Evolutionary conservation across 306 rosid species (phyloP), one percentile per base, ranked within the genome.

Genomic region (Neltuma alba): DNA sequence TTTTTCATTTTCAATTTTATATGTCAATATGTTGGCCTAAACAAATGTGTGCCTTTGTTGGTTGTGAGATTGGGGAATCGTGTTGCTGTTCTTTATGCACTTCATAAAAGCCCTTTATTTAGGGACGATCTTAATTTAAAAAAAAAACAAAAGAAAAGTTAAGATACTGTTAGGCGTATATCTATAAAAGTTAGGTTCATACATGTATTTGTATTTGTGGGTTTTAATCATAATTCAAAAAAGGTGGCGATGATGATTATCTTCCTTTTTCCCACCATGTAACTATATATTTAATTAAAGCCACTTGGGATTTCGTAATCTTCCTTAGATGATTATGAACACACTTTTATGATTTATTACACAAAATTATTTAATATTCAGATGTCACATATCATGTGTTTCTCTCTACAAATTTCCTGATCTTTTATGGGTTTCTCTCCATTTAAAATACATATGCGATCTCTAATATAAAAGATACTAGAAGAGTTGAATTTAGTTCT

Each of bases 291-390:
- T 0, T 15, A 15, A 48, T 50, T 20, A 36, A 48, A 18, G 31
- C 73, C 60, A 72, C 78, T 73, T 81, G 78, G 16, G 65, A 67
- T 85, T 58, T 81, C 74, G 45, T 84, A 55, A 84, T 80, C 82
- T 76, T 70, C 15, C 11, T 8, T 55, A 47, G 23, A 77, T 52
- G 69, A 81, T 81, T 77, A 63, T 58, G 64, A 66, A 38, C 30
- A 21, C 58, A n/a, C 58, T 45, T 45, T 45, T 15, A 1, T 20
- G 2, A 2, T 4, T 52, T 14, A 45, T 47, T 8, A 16, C 61
- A 21, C 61, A 54, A n/a, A 2, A n/a, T n/a, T n/a, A 54, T 54
- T 54, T 10, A 41, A 23, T n/a, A 54, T 54, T 52, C 10, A 52
- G 7, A 65, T 11, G 27, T 48, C n/a, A 23, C 55, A 21, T 15